These are phyloP conservation scores for Herpetomonas samuelpessoai DNA, from an alignment of 208 protist genomes.

Conservation along the genomic window DNA sequence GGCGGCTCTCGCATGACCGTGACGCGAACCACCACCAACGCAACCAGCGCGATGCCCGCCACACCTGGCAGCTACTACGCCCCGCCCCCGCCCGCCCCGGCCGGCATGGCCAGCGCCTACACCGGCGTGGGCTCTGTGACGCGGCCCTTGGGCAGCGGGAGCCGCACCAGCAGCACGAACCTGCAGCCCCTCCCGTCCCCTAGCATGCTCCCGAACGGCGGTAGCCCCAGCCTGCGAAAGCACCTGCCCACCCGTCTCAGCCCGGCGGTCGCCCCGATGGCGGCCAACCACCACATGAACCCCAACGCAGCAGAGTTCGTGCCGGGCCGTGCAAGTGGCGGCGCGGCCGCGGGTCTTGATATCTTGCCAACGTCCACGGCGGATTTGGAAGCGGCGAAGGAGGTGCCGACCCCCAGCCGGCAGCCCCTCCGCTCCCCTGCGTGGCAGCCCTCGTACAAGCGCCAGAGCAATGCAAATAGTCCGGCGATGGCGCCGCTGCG, in stretches of 20 bases:
- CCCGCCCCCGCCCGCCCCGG: slow-evolving; percentile 4
- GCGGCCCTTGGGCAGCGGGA: slow-evolving; percentile 1
- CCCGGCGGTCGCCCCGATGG: slow-evolving; percentile 37
- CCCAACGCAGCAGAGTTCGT: slow-evolving; percentile 72
- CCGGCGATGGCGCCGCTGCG: slow-evolving; percentile 21
- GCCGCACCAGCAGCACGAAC: neutral
- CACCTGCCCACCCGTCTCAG: slow-evolving; percentile 69
- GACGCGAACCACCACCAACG: slow-evolving; percentile 37
- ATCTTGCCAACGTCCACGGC: slow-evolving; percentile 68
- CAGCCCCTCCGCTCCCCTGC: slow-evolving; percentile 7
- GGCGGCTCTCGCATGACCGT: slow-evolving; percentile 27
- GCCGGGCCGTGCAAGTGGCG: slow-evolving; percentile 22
- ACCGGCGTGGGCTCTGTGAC: neutral
- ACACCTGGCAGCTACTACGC: slow-evolving; percentile 6
- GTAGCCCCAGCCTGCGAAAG: slow-evolving; percentile 27
- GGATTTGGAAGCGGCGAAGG: slow-evolving; percentile 37
- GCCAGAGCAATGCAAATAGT: slow-evolving; percentile 8
- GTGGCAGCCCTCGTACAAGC: slow-evolving; percentile 5
- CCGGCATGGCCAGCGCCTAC: slow-evolving; percentile 2
- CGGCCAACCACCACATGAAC: slow-evolving; percentile 49
- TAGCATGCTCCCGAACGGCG: slow-evolving; percentile 6
- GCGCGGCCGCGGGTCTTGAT: slow-evolving; percentile 26
- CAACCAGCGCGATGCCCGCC: slow-evolving; percentile 17
- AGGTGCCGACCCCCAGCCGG: slow-evolving; percentile 11
- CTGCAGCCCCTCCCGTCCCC: slow-evolving; percentile 18